Evolutionary conservation across 1,284 basidiomycete species (phyloP).

Genomic region (Boletus semigastroideus): DNA sequence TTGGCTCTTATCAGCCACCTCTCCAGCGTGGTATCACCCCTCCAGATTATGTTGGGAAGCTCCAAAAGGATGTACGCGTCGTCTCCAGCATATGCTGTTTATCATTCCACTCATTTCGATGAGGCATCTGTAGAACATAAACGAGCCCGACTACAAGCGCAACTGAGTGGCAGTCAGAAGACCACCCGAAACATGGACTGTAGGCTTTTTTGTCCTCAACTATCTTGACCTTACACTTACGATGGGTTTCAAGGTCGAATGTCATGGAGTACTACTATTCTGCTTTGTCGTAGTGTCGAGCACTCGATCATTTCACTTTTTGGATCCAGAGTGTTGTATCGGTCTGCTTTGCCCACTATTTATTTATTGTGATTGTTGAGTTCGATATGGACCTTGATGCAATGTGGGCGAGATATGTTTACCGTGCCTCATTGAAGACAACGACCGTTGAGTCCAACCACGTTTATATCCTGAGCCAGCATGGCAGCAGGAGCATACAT

Average conservation of each 20-base stretch:
- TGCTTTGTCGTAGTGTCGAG: not conserved
- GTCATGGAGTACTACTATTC: not conserved
- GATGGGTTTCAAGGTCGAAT: too few species aligned
- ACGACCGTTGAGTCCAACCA: too few species aligned
- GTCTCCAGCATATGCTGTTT: not conserved
- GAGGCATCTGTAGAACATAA: not conserved
- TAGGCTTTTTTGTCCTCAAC: too few species aligned
- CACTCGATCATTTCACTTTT: not conserved
- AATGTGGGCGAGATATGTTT: too few species aligned
- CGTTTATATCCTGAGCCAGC: too few species aligned
- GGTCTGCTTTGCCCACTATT: not conserved
- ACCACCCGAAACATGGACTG: too few species aligned
- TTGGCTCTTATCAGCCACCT: not conserved
- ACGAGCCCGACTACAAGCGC: not conserved
- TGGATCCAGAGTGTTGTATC: not conserved
- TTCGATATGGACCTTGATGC: too few species aligned
- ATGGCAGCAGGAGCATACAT: too few species aligned
- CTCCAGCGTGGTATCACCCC: not conserved
- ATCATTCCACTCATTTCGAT: not conserved
- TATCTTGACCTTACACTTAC: not conserved
- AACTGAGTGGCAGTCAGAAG: not conserved
- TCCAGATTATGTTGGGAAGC: not conserved
- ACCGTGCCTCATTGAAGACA: too few species aligned
- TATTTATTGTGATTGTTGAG: not conserved
- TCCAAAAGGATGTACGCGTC: not conserved